Percentiles rank a stretch among this genome's conserved stretches.
Conservation (phyloP, 2,329 filamentous ascomycete genomes). For the Aspergillus brasiliensis region DNA sequence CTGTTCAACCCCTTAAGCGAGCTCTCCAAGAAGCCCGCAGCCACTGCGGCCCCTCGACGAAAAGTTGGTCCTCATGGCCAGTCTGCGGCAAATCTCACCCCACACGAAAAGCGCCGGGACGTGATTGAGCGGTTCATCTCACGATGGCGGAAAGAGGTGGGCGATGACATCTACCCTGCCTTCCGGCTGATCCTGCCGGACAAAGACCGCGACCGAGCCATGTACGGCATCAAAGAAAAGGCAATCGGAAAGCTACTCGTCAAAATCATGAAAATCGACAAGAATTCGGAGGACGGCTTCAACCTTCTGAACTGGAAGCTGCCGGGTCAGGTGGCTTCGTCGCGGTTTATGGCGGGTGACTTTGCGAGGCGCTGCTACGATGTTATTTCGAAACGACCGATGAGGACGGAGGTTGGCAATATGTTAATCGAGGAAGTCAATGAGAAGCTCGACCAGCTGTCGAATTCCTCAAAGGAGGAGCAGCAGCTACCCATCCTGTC, state of each 20-base stretch:
- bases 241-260: conserved; percentile 88
- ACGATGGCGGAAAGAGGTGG: conserved; percentile 84
- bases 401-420: conserved; percentile 70
- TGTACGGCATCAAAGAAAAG: conserved; percentile 94
- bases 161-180: conserved; percentile 89
- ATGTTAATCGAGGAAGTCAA: conserved; percentile 93
- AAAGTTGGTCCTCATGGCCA: conserved; percentile 63
- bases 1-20: conserved; percentile 82
- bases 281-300: conserved; percentile 83
- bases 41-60: conserved; percentile 57
- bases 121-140: conserved; percentile 86
- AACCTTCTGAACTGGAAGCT: conserved; percentile 90
- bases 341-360: conserved; percentile 72
- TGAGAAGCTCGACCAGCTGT: conserved; percentile 75
- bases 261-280: conserved; percentile 88
- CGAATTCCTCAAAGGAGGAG: conserved; percentile 75
- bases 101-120: conserved; percentile 75
- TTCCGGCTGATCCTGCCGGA: conserved; percentile 89
- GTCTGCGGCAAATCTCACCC: conserved; percentile 55
- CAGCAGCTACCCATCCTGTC: conserved; percentile 80
- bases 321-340: conserved; percentile 67
- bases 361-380: conserved; percentile 90
- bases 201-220: conserved; percentile 86
- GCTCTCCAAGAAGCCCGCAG: conserved; percentile 71
- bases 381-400: conserved; percentile 78